Conservation (phyloP, 1,284 basidiomycete species). For the Cryptococcus sp. region DNA sequence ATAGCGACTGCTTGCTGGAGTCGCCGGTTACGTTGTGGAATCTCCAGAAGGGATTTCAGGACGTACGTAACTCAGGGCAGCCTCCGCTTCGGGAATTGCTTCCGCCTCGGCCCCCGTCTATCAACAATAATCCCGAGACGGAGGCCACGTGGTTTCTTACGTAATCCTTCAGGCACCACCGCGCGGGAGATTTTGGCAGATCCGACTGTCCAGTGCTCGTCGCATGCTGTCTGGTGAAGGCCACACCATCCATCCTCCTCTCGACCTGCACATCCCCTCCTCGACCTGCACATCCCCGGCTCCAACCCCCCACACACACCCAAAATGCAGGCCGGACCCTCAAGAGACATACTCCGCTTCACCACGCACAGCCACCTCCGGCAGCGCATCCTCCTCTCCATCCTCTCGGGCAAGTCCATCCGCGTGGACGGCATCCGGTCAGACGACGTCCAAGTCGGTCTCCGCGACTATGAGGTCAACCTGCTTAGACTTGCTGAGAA, state of each 20-base stretch:
- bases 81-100: too few species aligned
- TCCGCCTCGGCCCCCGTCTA: too few species aligned
- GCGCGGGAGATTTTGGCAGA: too few species aligned
- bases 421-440: slow-evolving; percentile 85
- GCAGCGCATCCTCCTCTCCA: slow-evolving; percentile 77
- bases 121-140: too few species aligned
- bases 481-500: slow-evolving; percentile 86
- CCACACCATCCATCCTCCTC: not conserved
- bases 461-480: slow-evolving; percentile 93
- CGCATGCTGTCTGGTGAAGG: too few species aligned
- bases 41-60: too few species aligned
- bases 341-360: slow-evolving; percentile 52
- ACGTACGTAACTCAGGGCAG: too few species aligned
- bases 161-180: too few species aligned
- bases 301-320: not conserved
- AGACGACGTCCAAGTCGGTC: slow-evolving; percentile 88
- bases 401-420: slow-evolving; percentile 82
- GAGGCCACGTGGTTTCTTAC: too few species aligned
- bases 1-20: not conserved
- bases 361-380: slow-evolving; percentile 81
- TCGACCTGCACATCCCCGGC: not conserved
- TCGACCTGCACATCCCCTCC: not conserved
- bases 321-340: slow-evolving; percentile 14
- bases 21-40: too few species aligned
- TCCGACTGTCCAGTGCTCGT: too few species aligned